Percentiles rank a stretch among this genome's conserved stretches.
phyloP scores from a whole-genome alignment of 345 rosid genomes.

The Carallia pectinifolia region DNA sequence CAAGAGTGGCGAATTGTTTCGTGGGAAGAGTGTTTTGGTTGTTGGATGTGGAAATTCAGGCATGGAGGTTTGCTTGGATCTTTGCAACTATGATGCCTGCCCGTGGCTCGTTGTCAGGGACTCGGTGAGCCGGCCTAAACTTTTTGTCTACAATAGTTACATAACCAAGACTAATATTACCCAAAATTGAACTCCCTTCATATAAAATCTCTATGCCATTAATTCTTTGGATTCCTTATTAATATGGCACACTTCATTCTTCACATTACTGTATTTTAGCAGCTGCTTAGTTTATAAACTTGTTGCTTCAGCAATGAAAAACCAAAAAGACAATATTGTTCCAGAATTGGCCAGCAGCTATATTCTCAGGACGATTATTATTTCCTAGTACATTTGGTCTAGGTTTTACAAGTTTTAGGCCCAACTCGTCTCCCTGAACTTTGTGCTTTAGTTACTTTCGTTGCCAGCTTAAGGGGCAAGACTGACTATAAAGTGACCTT shows the following conservation, averaged over 20 bases:
- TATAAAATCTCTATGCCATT: neutral
- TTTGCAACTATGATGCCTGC: conserved; percentile 60
- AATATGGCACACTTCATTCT: neutral
- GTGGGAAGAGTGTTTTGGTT: conserved; percentile 58
- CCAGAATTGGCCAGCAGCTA: neutral
- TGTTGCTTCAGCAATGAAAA: neutral
- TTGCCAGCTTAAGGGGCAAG: too few species aligned
- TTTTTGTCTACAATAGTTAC: neutral
- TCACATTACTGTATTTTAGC: neutral
- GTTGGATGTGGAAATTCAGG: conserved; percentile 97
- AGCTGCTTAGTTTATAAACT: neutral
- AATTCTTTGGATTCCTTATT: neutral
- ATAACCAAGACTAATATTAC: neutral
- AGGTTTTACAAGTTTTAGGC: neutral
- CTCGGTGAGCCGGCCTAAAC: conserved; percentile 43
- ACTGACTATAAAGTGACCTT: too few species aligned
- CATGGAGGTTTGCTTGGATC: conserved; percentile 89
- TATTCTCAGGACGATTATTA: neutral
- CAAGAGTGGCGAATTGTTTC: conserved; percentile 50
- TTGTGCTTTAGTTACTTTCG: neutral
- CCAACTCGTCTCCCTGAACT: neutral
- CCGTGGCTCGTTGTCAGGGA: conserved; percentile 81
- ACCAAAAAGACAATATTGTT: neutral
- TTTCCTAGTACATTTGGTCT: neutral
- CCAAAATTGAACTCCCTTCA: neutral